Evolutionary conservation across 1,139 yeast genomes (phyloP).

Genomic region (Taiozyma sp.): DNA sequence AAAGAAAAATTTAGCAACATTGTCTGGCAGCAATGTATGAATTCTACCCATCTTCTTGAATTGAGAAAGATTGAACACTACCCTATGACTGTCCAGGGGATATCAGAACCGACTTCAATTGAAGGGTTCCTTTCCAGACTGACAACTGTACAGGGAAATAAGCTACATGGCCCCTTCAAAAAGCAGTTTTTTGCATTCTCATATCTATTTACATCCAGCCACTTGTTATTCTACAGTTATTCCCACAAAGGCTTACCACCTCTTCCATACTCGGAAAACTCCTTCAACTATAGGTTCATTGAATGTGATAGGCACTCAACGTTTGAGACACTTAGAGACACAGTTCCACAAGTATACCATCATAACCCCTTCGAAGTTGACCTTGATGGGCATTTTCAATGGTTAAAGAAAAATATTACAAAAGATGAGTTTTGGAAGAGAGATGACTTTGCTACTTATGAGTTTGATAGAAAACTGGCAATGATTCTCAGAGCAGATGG

Average conservation of each 20-base stretch:
- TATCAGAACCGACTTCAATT: constrained; percentile 16
- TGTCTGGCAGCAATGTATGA: constrained; percentile 39
- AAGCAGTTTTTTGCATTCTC: constrained; percentile 48
- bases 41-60: constrained; percentile 47
- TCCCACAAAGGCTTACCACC: constrained; percentile 63
- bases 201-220: constrained; percentile 62
- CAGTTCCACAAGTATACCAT: constrained; percentile 36
- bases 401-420: constrained; percentile 44
- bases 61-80: constrained; percentile 48
- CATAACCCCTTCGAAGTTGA: constrained; percentile 51
- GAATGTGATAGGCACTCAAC: neutral
- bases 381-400: constrained; percentile 46
- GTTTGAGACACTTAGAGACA: neutral
- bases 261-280: constrained; percentile 31
- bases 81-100: constrained; percentile 26
- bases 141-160: constrained; percentile 47
- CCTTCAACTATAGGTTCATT: constrained; percentile 1
- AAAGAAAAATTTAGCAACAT: constrained; percentile 47
- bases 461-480: constrained; percentile 56
- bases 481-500: constrained; percentile 57
- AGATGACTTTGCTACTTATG: constrained; percentile 57
- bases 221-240: constrained; percentile 54
- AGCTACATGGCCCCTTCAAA: constrained; percentile 31
- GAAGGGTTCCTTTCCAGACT: constrained; percentile 63
- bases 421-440: constrained; percentile 38